Evolutionary conservation across 495 filamentous ascomycete genomes (phyloP), one percentile per base, ranked within the genome.

Genomic region (Neurospora hispaniola): DNA sequence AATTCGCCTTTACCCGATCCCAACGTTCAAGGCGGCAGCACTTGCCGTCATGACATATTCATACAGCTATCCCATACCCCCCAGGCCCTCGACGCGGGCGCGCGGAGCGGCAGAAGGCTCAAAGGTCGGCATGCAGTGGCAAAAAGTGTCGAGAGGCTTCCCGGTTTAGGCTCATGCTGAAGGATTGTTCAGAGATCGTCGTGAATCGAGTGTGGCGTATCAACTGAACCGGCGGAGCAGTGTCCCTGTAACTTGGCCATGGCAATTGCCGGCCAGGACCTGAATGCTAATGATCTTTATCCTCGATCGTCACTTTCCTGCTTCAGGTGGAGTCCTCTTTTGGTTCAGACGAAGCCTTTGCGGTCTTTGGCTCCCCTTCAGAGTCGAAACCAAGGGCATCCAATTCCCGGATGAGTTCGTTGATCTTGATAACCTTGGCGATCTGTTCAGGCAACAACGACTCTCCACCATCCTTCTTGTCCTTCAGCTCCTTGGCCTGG

Each of bases 401-500:
- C 39, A 99, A 86, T 79, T 98, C 94, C 42, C 94, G 87, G 70
- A 97, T 90, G 23, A 99, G 86, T 82, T 98, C 96, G 70, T 93
- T 92, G 78, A 99, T 96, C 81, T 94, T 97, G 78, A 97, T 96
- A 66, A 99, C 91, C 84, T 99, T 99, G 73, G 94, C 94, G 71
- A 98, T 90, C 83, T 99, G 96, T 82, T 99, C 96, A 0, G 96
- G 96, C 16, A 97, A 84, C 74, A 99, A 81, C 0, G 86, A 83
- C 74, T 91, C 90, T 35, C 96, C 96, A 44, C 89, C 88, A 31
- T 97, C 92, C 82, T 97, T 97, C 85, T 97, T 97, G 76, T 90
- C 91, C 77, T 92, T 91, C 54, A 99, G 83, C 2, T 98, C 96
- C 74, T 91, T 91, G 3, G 96, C 96, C 80, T 98, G 96, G 73